Evolutionary conservation across 2,329 filamentous ascomycete genomes (phyloP), one percentile per base, ranked within the genome.

Genomic region (Nothophaeocryptopus gaeumannii): DNA sequence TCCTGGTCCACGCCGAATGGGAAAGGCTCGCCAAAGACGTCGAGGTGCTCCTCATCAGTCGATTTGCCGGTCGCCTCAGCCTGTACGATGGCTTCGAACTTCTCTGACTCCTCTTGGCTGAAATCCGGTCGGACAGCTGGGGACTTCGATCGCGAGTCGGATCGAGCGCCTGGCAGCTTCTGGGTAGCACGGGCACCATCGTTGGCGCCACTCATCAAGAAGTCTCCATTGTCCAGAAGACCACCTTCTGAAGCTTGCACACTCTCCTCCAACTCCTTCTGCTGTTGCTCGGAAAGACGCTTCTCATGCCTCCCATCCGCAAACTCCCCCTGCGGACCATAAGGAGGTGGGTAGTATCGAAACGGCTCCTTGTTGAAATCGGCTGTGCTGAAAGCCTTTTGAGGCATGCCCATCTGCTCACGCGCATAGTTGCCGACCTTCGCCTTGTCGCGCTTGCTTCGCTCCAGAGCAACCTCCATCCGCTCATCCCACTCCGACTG

Each of bases 401-500:
- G 34, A 4, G 26, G 35, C 10, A 42, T 37, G 16, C 14, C 12
- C 11, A 38, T 15, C 34, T 39, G 14, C 38, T 47, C 34, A 34
- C 40, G 20, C 8, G 36, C 45, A 26, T 37, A 50, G 7, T 35
- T 20, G 10, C 44, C 44, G 16, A 40, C 34, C 9, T 37, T 44
- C 5, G 32, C 40, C n/a, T 40, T 33, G 40, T 47, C 40, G 8
- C 26, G 20, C 16, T 39, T 40, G 10, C 14, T n/a, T 20, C 56
- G 45, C 48, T 60, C 50, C 10, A 51, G n/a, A 33, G 63, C 58
- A 2, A 41, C 53, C 5, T 30, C 45, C 47, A 71, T 58, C 12
- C 74, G 71, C 36, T 72, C 61, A 51, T 71, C 66, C 74, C 74
- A 77, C 2, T 64, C 43, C 1, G 72, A 58, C 2, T 67, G 59